Base-by-base conservation (phyloP, 208 protist genomes). In the Trypanosoma rangeli region DNA sequence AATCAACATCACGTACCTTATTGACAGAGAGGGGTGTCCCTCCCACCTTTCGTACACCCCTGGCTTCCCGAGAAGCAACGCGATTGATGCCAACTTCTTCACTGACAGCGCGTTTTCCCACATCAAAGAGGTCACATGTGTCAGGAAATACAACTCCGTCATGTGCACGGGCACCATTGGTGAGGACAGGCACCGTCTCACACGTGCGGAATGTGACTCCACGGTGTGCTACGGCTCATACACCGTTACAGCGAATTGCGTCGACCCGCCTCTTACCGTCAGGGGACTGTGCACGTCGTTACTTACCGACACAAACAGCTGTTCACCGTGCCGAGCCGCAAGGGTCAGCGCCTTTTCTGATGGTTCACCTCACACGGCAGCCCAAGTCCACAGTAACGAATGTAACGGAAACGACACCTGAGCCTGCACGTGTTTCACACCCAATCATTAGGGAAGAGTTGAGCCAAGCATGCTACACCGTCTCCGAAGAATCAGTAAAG, bases 181-280 rank as follows among this genome's bases (percentile, higher is more conserved):
- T 4, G 28, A 42, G 35, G 0, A 48, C 15, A 37, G 59, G 46
- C 35, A 59, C 56, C 31, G 13, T 29, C 13, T 13, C 42, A 37
- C 46, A 26, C 31, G 49, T 18, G 33, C 29, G 33, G 3, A 64
- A 33, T 44, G 29, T 31, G 13, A 60, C 58, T 1, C 49, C 67
- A n/a, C 24, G 56, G 46, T 15, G 22, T 39, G 12, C 37, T 48
- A 20, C 33, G 24, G 54, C 65, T 1, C 65, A 42, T 4, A 68
- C 63, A 28, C 70, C 61, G 16, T 15, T 75, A 12, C 49, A 75
- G 37, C 70, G 70, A 33, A 75, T 75, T 64, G 49, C 44, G 7
- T 75, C 70, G 18, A 75, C 53, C 64, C 70, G 62, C 22, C 22
- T 75, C 1, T 8, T 75, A 42, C 70, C 70, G 20, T 28, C 55